phyloP scores from a whole-genome alignment of 1,284 basidiomycete genomes.

The Cryptococcus sp. region DNA sequence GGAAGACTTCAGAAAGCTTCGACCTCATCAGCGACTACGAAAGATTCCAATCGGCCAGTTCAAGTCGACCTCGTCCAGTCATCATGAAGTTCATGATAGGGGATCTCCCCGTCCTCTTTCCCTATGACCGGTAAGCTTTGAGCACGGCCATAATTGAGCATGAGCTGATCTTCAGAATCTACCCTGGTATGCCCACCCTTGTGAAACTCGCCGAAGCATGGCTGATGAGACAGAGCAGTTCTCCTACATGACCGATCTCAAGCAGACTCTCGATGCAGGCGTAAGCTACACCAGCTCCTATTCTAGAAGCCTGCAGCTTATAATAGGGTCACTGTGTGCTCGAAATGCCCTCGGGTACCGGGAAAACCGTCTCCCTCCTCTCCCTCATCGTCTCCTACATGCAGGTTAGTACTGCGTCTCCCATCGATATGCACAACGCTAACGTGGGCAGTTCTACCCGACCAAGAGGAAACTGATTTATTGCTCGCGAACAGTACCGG shows the following conservation, averaged over 20 bases:
- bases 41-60: too few species aligned
- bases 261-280: constrained; percentile 88
- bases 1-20: too few species aligned
- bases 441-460: constrained; percentile 68
- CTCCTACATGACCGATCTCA: constrained; percentile 98
- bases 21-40: too few species aligned
- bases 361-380: constrained; percentile 95
- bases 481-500: constrained; percentile 99
- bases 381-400: constrained; percentile 98
- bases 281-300: constrained; percentile 26
- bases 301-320: neutral
- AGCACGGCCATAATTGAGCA: neutral
- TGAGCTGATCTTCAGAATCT: constrained; percentile 20
- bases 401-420: constrained; percentile 56
- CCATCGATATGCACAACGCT: neutral
- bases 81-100: constrained; percentile 94
- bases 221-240: constrained; percentile 71
- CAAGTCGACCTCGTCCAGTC: constrained; percentile 1
- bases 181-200: constrained; percentile 26
- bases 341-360: constrained; percentile 99
- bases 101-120: constrained; percentile 82
- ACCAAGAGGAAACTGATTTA: constrained; percentile 92
- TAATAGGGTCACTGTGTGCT: constrained; percentile 91
- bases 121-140: constrained; percentile 63
- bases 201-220: neutral